phyloP scores from a whole-genome alignment of 2,329 filamentous ascomycete species.

The Ambrosiella beaveri region DNA sequence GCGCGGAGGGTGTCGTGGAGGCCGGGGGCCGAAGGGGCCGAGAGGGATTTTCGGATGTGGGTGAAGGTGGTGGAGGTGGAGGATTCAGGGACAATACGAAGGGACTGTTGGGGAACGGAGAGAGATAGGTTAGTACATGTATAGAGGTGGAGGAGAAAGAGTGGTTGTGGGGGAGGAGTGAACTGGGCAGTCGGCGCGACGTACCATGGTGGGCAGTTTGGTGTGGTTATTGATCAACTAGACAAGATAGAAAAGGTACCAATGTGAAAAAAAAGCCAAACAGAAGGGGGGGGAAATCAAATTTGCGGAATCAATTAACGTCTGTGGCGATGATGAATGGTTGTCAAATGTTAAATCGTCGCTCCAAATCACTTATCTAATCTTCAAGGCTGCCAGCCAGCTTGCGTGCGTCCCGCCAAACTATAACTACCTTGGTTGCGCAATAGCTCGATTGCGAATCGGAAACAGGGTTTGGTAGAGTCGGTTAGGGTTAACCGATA shows the following conservation, averaged over 20 bases:
- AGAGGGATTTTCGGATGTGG: constrained; percentile 42
- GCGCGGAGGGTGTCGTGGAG: constrained; percentile 84
- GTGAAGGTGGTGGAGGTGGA: constrained; percentile 48
- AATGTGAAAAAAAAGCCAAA: not conserved
- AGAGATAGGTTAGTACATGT: constrained; percentile 13
- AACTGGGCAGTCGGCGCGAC: not conserved
- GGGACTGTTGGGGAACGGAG: constrained; percentile 38
- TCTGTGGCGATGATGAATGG: not conserved
- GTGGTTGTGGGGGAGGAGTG: not conserved
- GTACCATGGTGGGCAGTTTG: constrained; percentile 9
- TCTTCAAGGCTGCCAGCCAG: not conserved
- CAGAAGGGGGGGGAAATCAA: not conserved
- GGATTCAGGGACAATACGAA: constrained; percentile 69
- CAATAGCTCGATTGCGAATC: not conserved
- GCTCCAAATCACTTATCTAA: not conserved
- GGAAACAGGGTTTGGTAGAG: not conserved
- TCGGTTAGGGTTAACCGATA: no score
- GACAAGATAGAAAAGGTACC: not conserved
- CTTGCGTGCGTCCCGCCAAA: not conserved
- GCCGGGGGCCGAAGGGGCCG: constrained; percentile 79
- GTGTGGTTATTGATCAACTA: not conserved
- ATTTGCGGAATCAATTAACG: not conserved
- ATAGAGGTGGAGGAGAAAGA: not conserved
- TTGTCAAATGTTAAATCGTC: not conserved
- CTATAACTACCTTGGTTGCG: not conserved